phyloP scores from a whole-genome alignment of 768 basidiomycete species.

The Fistulinella prunicolor region DNA sequence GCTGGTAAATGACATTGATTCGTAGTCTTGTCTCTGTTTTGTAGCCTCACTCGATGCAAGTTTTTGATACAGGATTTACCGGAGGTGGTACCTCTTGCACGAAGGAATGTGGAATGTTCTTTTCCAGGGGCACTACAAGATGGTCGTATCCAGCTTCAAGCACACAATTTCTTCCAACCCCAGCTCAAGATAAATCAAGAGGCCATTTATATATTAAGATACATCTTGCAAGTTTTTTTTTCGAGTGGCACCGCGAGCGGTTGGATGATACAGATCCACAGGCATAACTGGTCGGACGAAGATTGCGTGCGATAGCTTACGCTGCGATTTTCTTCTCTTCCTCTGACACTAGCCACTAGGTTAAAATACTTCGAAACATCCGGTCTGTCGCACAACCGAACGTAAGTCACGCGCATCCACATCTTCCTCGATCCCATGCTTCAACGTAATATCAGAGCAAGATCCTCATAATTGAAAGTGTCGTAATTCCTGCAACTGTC shows the following conservation, averaged over 20 bases:
- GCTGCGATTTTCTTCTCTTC: neutral
- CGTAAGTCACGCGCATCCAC: no score
- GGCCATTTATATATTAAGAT: neutral
- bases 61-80: no score
- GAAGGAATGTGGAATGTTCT: no score
- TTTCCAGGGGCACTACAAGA: neutral
- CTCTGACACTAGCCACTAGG: no score
- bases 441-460: conserved; percentile 1
- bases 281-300: conserved; percentile 3
- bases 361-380: no score
- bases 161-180: neutral
- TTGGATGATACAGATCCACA: neutral
- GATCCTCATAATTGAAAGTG: conserved; percentile 1
- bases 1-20: no score
- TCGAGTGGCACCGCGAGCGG: neutral
- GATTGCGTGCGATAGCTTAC: conserved; percentile 4
- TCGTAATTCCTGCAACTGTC: conserved; percentile 1
- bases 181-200: neutral
- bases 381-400: no score
- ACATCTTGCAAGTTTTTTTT: no score
- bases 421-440: no score
- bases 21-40: no score
- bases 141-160: conserved; percentile 1
- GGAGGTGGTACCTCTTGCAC: no score
- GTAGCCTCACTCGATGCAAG: no score